Percentiles rank a stretch among this genome's conserved stretches.
Conservation (phyloP, 179 eudicot species). For the Beta macrorhiza region DNA sequence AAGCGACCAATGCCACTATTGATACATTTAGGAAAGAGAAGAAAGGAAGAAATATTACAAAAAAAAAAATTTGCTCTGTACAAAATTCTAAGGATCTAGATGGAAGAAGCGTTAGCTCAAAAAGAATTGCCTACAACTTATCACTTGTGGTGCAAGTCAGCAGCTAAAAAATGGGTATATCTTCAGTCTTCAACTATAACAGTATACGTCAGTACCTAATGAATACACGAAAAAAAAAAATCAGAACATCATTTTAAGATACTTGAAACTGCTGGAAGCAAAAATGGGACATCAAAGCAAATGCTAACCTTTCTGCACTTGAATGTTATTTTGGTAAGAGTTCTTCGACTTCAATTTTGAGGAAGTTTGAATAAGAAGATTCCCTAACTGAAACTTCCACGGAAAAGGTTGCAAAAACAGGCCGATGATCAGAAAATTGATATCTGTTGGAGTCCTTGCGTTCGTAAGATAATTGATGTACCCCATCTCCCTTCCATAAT, state of each 20-base stretch:
- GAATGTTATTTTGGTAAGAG: conserved; percentile 18
- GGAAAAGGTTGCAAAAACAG: conserved; percentile 63
- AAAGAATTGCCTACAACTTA: conserved; percentile 1
- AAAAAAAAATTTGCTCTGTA: neutral
- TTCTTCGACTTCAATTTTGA: conserved; percentile 43
- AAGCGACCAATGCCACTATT: neutral
- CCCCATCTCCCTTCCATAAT: conserved; percentile 69
- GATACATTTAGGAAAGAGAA: neutral
- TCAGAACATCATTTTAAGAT: neutral
- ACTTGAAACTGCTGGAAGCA: neutral
- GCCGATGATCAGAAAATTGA: conserved; percentile 77
- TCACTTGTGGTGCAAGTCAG: neutral
- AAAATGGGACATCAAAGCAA: neutral
- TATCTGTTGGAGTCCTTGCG: conserved; percentile 60
- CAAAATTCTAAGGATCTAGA: neutral
- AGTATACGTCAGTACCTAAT: conserved; percentile 1
- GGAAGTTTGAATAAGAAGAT: conserved; percentile 25
- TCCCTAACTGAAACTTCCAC: conserved; percentile 36
- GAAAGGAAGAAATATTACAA: neutral
- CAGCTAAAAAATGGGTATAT: neutral
- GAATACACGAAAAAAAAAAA: neutral
- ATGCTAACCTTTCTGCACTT: neutral
- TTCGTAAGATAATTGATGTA: conserved; percentile 51
- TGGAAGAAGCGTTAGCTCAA: neutral
- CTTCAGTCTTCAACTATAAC: neutral